These are phyloP conservation scores for Cotoneaster glaucophyllus DNA, from an alignment of 306 rosid genomes.

Conservation along the genomic window DNA sequence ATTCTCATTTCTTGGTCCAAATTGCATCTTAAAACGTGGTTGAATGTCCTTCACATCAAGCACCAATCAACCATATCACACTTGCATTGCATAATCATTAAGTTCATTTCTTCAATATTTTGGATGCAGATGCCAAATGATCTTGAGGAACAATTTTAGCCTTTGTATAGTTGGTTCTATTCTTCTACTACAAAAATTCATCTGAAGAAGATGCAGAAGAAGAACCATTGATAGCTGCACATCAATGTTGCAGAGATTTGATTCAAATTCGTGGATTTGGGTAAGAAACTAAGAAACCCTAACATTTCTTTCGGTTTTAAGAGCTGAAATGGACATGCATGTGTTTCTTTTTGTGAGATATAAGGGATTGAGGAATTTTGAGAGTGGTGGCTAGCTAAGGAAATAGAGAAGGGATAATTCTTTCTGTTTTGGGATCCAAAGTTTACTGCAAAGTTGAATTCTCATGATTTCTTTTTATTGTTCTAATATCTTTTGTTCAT, in stretches of 20 bases:
- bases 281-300: too few relatives aligned
- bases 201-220: background rate
- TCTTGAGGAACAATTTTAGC: slow-evolving; percentile 28
- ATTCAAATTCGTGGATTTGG: too few relatives aligned
- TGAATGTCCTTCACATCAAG: background rate
- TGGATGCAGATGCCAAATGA: slow-evolving; percentile 29
- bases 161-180: slow-evolving; percentile 22
- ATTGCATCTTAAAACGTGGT: background rate
- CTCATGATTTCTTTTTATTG: too few relatives aligned
- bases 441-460: too few relatives aligned
- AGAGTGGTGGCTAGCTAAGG: too few relatives aligned
- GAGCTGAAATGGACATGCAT: too few relatives aligned
- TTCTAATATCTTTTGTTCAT: background rate
- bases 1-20: background rate
- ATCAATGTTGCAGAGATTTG: background rate
- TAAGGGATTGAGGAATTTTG: too few relatives aligned
- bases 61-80: background rate
- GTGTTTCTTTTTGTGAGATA: too few relatives aligned
- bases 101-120: background rate
- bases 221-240: background rate
- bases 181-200: slow-evolving; percentile 5
- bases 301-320: too few relatives aligned
- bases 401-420: too few relatives aligned
- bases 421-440: too few relatives aligned
- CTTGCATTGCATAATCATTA: background rate